These are phyloP conservation scores for Calocybe indica DNA, from an alignment of 768 basidiomycete genomes.

Conservation along the genomic window DNA sequence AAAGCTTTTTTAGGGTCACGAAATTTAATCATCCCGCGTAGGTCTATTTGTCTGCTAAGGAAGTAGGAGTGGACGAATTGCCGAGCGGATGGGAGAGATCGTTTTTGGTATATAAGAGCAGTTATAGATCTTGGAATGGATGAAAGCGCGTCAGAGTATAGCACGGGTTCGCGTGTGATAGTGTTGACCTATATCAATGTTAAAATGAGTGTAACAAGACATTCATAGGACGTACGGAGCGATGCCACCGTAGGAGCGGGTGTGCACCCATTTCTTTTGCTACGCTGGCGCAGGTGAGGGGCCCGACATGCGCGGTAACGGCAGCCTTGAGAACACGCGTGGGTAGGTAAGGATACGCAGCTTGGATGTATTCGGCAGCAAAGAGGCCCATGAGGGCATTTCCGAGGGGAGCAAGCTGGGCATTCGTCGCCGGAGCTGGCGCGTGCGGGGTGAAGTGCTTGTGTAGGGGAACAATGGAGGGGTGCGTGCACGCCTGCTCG, in stretches of 20 bases:
- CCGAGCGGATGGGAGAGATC: constrained; percentile 81
- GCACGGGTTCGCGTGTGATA: constrained; percentile 40
- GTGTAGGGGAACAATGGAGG: constrained; percentile 55
- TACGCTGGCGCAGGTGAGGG: constrained; percentile 74
- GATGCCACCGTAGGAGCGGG: constrained; percentile 77
- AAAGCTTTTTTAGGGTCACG: constrained; percentile 77
- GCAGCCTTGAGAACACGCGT: constrained; percentile 89
- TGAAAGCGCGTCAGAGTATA: constrained; percentile 85
- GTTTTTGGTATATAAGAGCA: constrained; percentile 83
- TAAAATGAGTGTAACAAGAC: constrained; percentile 1
- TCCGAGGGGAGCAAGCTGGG: constrained; percentile 67
- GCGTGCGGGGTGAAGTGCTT: constrained; percentile 51
- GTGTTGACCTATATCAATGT: constrained; percentile 36
- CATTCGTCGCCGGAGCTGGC: constrained; percentile 60
- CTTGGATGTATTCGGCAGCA: constrained; percentile 75
- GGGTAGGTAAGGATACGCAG: constrained; percentile 84
- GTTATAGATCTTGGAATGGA: constrained; percentile 83
- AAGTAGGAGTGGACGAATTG: constrained; percentile 88
- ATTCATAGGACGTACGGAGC: constrained; percentile 45
- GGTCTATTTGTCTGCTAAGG: constrained; percentile 78
- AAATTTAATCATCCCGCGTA: constrained; percentile 76
- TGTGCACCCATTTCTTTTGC: constrained; percentile 82
- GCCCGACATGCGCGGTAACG: constrained; percentile 88
- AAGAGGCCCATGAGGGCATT: constrained; percentile 90
- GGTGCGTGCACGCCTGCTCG: constrained; percentile 76